phyloP scores from a whole-genome alignment of 257 asterid genomes.

The Coffea canephora region DNA sequence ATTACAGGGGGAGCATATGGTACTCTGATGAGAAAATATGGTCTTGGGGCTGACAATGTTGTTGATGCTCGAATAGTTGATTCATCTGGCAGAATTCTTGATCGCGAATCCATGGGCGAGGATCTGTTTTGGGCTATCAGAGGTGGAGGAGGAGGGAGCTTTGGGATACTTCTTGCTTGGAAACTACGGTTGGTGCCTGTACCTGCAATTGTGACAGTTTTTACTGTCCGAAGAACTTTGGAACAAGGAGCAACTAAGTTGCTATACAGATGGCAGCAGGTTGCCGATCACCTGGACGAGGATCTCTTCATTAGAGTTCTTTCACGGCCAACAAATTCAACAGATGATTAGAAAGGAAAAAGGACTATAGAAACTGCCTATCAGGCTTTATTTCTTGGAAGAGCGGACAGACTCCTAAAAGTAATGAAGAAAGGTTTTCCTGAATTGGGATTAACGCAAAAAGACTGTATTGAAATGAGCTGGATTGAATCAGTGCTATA shows the following conservation, averaged over 20 bases:
- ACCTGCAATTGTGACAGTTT: conserved; percentile 11
- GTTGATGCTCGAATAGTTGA: not conserved
- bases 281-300: conserved; percentile 9
- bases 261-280: conserved; percentile 13
- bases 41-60: not conserved
- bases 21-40: conserved; percentile 1
- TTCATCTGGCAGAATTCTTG: not conserved
- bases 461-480: conserved; percentile 3
- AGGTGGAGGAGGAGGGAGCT: conserved; percentile 17
- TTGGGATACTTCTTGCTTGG: conserved; percentile 14
- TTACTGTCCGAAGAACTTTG: conserved; percentile 1
- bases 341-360: not conserved
- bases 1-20: conserved; percentile 10
- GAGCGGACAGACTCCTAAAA: conserved; percentile 3
- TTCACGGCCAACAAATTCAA: not conserved
- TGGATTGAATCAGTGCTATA: conserved; percentile 5
- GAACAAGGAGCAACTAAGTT: conserved; percentile 9
- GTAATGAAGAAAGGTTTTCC: conserved; percentile 6
- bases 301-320: conserved; percentile 15
- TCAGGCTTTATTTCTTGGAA: conserved; percentile 7
- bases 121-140: conserved; percentile 13
- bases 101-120: conserved; percentile 6
- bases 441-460: conserved; percentile 1
- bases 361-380: conserved; percentile 4
- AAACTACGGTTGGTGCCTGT: not conserved